phyloP scores from a whole-genome alignment of 1,139 yeast species.

The Hansenula lynferdii region DNA sequence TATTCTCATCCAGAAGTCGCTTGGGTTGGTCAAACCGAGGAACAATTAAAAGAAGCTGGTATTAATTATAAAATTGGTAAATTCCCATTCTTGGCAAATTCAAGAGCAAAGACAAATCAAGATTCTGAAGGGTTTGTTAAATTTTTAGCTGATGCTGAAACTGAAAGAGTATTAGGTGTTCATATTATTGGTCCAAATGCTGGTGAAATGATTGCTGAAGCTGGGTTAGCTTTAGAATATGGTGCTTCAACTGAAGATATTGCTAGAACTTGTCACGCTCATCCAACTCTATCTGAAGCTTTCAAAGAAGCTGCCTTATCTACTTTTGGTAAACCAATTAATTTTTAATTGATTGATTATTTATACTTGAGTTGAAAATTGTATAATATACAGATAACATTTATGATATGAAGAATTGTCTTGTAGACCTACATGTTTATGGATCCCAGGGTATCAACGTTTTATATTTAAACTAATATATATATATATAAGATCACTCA shows the following conservation, averaged over 20 bases:
- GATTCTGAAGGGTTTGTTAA: constrained; percentile 98
- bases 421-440: neutral
- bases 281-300: constrained; percentile 97
- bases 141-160: constrained; percentile 93
- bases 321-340: constrained; percentile 85
- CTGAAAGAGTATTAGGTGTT: constrained; percentile 93
- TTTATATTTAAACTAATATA: constrained; percentile 27
- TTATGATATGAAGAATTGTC: no score
- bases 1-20: constrained; percentile 99
- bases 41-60: constrained; percentile 93
- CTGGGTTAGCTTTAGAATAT: constrained; percentile 94
- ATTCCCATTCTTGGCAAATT: constrained; percentile 98
- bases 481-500: neutral
- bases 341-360: no score
- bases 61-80: constrained; percentile 91
- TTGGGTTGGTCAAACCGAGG: constrained; percentile 97
- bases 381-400: no score
- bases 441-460: constrained; percentile 47
- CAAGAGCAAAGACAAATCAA: constrained; percentile 97
- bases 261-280: constrained; percentile 97
- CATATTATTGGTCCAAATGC: constrained; percentile 98
- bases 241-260: constrained; percentile 99
- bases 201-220: constrained; percentile 99
- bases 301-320: constrained; percentile 98
- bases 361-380: no score